A percentile compares a stretch with the other conserved stretches of the same genome.
phyloP scores from a whole-genome alignment of 2,329 filamentous ascomycete species.

The Pseudofabraea citricarpa region DNA sequence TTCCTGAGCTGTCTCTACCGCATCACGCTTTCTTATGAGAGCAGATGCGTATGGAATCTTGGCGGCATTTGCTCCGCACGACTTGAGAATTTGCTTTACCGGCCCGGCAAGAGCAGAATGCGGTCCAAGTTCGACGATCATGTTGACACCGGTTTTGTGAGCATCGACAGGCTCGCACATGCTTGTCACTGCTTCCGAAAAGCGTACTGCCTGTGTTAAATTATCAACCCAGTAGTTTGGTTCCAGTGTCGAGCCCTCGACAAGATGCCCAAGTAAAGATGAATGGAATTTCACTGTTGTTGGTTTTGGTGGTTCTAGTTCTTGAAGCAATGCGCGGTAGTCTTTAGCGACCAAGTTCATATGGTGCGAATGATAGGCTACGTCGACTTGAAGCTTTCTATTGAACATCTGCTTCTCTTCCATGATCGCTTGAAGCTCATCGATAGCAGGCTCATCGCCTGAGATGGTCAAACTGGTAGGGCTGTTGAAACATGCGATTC shows the following conservation, averaged over 20 bases:
- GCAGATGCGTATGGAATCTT: slow-evolving; percentile 32
- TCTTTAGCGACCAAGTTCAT: slow-evolving; percentile 20
- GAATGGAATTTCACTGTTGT: slow-evolving; percentile 16
- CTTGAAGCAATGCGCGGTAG: slow-evolving; percentile 7
- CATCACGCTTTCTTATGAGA: slow-evolving; percentile 48
- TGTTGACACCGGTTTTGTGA: slow-evolving; percentile 16
- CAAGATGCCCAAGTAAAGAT: slow-evolving; percentile 13
- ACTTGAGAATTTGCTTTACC: slow-evolving; percentile 31
- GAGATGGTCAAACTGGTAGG: slow-evolving; percentile 14
- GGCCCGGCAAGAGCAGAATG: slow-evolving; percentile 31
- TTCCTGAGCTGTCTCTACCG: slow-evolving; percentile 41
- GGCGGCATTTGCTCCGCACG: slow-evolving; percentile 35
- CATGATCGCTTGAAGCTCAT: slow-evolving; percentile 8
- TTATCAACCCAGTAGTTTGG: slow-evolving; percentile 41
- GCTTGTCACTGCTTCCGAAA: slow-evolving; percentile 31
- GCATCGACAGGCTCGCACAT: slow-evolving; percentile 15
- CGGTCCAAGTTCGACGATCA: slow-evolving; percentile 28
- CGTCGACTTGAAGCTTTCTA: slow-evolving; percentile 18
- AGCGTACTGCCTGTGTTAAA: slow-evolving; percentile 38
- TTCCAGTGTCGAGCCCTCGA: slow-evolving; percentile 22
- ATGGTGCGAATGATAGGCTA: slow-evolving; percentile 21
- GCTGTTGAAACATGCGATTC: slow-evolving; percentile 11
- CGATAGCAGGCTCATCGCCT: slow-evolving; percentile 7
- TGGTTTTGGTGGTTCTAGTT: slow-evolving; percentile 3
- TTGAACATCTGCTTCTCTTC: slow-evolving; percentile 13